Base-by-base conservation (phyloP, 192 early-diverging fungal genomes). In the Dissophora globulifera region DNA sequence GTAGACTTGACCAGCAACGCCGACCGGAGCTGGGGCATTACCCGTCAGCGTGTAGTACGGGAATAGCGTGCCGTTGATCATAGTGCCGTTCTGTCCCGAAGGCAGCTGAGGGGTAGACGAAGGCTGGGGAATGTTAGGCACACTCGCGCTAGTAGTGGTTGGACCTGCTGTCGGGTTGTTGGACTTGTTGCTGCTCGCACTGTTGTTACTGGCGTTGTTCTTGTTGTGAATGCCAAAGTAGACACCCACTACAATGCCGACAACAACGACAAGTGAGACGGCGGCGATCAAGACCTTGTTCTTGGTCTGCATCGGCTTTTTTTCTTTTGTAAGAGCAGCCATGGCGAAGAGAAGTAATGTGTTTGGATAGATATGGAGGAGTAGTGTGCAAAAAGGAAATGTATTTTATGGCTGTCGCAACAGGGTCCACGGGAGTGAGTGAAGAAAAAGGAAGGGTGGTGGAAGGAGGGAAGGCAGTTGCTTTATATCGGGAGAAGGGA, bases 271-370 rank as follows among this genome's bases (percentile, higher is more conserved):
- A 8, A 47, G 25, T 20, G 72, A 67, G 30, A 61, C 43, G 20
- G 46, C 63, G 7, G 63, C 72, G 30, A 76, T 76, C 72, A 76
- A 62, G 72, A 76, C 38, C 52, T 76, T 76, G 52, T 76, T 76
- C 72, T 76, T 76, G 64, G 72, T 76, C 51, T 76, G 72, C 72
- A 76, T 76, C 2, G 72, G 64, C 58, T 67, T 76, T 47, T 67
- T 76, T 67, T 67, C 72, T 31, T 49, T 42, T 4, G 31, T 46
- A 45, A 43, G 57, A 31, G 22, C 45, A 17, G 72, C 5, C 72
- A 76, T 76, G 38, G 16, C 40, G 43, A 25, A 19, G 29, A 51
- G 30, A 16, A 20, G 29, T 33, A 20, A 26, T 38, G 49, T 54
- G 29, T 38, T 23, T 32, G 27, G 22, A 13, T 26, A 10, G 27